Evolutionary conservation across 805 yeast species (phyloP).

Genomic region (Saccharomycopsis synnaedendra): DNA sequence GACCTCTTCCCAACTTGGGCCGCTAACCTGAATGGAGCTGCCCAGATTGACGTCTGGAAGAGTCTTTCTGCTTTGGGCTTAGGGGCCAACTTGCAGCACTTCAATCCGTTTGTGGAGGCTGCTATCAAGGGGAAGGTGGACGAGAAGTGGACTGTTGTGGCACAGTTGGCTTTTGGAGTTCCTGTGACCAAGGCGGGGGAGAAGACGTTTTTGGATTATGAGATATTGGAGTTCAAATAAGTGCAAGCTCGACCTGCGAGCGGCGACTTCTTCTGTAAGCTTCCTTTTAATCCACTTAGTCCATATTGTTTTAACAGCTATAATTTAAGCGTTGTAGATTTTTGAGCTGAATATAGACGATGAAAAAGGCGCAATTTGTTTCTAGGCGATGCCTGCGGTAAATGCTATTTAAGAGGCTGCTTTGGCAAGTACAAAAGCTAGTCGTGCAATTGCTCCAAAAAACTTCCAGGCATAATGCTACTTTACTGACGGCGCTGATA

Average conservation of each 20-base stretch:
- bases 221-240: slow-evolving; percentile 23
- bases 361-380: no score
- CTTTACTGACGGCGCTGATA: no score
- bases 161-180: slow-evolving; percentile 41
- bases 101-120: slow-evolving; percentile 32
- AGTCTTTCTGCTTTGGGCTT: slow-evolving; percentile 33
- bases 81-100: slow-evolving; percentile 44
- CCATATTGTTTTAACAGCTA: no score
- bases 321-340: no score
- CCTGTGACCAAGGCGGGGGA: slow-evolving; percentile 26
- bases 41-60: slow-evolving; percentile 40
- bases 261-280: no score
- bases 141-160: slow-evolving; percentile 31
- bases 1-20: slow-evolving; percentile 38
- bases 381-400: no score
- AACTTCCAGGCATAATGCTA: no score
- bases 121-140: slow-evolving; percentile 28
- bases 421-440: no score
- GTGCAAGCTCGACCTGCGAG: not conserved
- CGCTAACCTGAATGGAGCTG: slow-evolving; percentile 36
- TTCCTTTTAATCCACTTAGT: no score
- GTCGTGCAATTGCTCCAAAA: no score
- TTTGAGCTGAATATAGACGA: no score
- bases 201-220: slow-evolving; percentile 32
- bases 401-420: no score